phyloP scores from a whole-genome alignment of 306 rosid genomes.

The Elaeagnus macrophylla region DNA sequence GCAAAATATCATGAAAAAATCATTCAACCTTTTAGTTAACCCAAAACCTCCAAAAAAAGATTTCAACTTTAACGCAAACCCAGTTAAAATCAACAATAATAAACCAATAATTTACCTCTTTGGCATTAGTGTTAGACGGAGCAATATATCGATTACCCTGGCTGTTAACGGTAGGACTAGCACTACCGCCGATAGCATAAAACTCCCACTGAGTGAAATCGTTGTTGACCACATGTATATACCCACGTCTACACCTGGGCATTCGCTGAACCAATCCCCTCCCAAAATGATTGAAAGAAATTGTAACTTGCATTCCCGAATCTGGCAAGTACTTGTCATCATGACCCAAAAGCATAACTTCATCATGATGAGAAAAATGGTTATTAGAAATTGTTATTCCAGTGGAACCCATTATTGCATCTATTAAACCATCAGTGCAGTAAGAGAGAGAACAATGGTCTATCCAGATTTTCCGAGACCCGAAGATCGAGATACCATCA shows the following conservation, averaged over 20 bases:
- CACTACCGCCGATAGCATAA: slow-evolving; percentile 97
- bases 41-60: too few species aligned
- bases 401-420: slow-evolving; percentile 89
- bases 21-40: too few species aligned
- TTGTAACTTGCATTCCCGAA: slow-evolving; percentile 85
- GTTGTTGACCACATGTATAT: slow-evolving; percentile 82
- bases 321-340: slow-evolving; percentile 47
- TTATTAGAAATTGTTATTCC: slow-evolving; percentile 66
- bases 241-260: slow-evolving; percentile 83
- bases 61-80: too few species aligned
- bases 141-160: slow-evolving; percentile 96
- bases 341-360: slow-evolving; percentile 87
- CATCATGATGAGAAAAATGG: slow-evolving; percentile 81
- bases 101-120: too few species aligned
- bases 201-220: slow-evolving; percentile 91
- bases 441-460: slow-evolving; percentile 73
- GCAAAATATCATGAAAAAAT: too few species aligned
- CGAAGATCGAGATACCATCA: slow-evolving; percentile 74
- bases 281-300: slow-evolving; percentile 85
- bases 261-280: slow-evolving; percentile 76
- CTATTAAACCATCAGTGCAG: slow-evolving; percentile 76
- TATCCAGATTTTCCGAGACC: slow-evolving; percentile 72
- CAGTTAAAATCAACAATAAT: too few species aligned
- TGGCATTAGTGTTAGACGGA: slow-evolving; percentile 47
- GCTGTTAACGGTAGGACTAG: slow-evolving; percentile 80